Conservation (phyloP, 164 flowering plant genomes). For the Magnolia sinica region DNA sequence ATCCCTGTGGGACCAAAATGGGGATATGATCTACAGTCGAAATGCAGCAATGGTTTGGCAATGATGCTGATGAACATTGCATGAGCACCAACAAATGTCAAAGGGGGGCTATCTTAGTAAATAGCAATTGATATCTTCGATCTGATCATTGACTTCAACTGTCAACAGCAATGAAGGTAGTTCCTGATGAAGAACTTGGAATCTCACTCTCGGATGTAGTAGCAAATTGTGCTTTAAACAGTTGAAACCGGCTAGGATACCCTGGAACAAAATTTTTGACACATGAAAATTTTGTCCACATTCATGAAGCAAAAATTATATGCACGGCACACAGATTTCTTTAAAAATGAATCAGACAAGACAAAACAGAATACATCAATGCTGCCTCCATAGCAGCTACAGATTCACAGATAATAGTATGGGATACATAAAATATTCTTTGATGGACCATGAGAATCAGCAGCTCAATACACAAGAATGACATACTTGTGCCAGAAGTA, state of each 20-base stretch:
- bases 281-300: not conserved
- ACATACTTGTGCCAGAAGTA: too few relatives aligned
- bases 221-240: constrained; percentile 1
- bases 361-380: too few relatives aligned
- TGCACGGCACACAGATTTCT: not conserved
- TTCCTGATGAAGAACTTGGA: constrained; percentile 1
- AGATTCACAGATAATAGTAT: too few relatives aligned
- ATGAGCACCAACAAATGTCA: not conserved
- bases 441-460: too few relatives aligned
- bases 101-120: not conserved
- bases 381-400: too few relatives aligned
- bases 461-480: too few relatives aligned
- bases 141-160: not conserved
- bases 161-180: not conserved
- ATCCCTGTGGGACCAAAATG: not conserved
- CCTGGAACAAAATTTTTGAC: constrained; percentile 5
- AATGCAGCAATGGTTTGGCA: not conserved
- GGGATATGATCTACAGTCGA: not conserved
- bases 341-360: not conserved
- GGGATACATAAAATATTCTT: too few relatives aligned
- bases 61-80: not conserved
- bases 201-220: not conserved
- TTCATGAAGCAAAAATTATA: not conserved
- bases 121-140: not conserved
- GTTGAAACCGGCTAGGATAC: not conserved